Evolutionary conservation across 2,329 filamentous ascomycete species (phyloP).

Genomic region (Aureobasidium uvarum): DNA sequence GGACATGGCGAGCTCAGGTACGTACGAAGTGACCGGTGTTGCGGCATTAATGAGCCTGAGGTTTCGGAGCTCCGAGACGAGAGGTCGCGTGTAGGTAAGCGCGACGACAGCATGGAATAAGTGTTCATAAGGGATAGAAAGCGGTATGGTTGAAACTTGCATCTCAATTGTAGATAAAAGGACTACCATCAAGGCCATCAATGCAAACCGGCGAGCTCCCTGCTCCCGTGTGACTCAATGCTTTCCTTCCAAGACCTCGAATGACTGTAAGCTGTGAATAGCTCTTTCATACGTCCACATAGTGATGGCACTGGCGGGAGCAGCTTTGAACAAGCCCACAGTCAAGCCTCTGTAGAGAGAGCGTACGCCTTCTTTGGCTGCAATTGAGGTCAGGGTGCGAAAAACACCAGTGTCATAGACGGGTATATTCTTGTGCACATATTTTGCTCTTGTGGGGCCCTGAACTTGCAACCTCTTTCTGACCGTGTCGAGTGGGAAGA

Average conservation of each 20-base stretch:
- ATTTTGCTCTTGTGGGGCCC: constrained; percentile 74
- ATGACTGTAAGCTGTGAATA: constrained; percentile 50
- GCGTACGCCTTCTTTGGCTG: constrained; percentile 68
- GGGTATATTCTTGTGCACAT: constrained; percentile 85
- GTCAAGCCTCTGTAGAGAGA: constrained; percentile 80
- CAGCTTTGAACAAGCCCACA: constrained; percentile 88
- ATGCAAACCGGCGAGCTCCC: background rate
- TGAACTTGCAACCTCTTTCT: constrained; percentile 94
- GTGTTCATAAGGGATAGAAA: background rate
- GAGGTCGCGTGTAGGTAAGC: background rate
- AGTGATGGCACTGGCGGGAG: constrained; percentile 82
- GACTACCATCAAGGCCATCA: background rate
- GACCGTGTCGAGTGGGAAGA: constrained; percentile 91
- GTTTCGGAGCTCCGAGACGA: background rate
- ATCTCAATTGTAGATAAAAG: background rate
- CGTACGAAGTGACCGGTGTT: background rate
- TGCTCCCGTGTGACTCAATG: background rate
- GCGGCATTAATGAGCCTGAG: constrained; percentile 15
- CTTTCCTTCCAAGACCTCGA: constrained; percentile 11
- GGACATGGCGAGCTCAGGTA: constrained; percentile 1
- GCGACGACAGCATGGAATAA: background rate
- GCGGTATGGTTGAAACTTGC: background rate
- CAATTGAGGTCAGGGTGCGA: constrained; percentile 65
- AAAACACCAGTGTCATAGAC: constrained; percentile 69
- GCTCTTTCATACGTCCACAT: constrained; percentile 91